Evolutionary conservation across 2,329 filamentous ascomycete species (phyloP).

Genomic region (Verticillium nubilum): DNA sequence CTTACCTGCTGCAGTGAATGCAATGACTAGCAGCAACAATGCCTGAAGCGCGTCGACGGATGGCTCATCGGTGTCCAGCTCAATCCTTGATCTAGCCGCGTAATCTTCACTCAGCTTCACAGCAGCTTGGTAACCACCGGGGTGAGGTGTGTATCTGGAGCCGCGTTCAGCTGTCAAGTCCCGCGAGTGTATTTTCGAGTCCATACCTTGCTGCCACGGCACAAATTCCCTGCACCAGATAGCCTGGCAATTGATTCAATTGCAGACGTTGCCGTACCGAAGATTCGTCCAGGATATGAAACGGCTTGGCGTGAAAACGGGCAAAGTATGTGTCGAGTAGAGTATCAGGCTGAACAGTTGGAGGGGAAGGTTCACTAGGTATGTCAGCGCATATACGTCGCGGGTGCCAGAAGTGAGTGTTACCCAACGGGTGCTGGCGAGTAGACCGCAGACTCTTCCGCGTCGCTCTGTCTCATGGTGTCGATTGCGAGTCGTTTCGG

Average conservation of each 20-base stretch:
- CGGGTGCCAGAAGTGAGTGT: conserved; percentile 7
- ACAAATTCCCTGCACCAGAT: conserved; percentile 51
- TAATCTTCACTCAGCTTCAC: conserved; percentile 67
- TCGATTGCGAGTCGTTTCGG: conserved; percentile 35
- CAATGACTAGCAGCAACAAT: conserved; percentile 67
- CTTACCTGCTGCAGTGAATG: conserved; percentile 71
- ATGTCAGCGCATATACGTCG: conserved; percentile 5
- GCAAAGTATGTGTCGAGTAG: conserved; percentile 75
- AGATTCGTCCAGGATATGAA: conserved; percentile 74
- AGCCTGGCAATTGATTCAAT: conserved; percentile 56
- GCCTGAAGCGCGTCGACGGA: conserved; percentile 74
- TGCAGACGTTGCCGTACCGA: conserved; percentile 67
- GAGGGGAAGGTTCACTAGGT: conserved; percentile 38
- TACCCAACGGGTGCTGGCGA: conserved; percentile 35
- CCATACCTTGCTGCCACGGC: conserved; percentile 57
- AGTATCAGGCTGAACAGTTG: conserved; percentile 49
- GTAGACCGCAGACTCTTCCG: conserved; percentile 33
- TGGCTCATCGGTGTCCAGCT: conserved; percentile 75
- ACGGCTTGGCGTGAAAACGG: conserved; percentile 76
- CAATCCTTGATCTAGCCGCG: conserved; percentile 60
- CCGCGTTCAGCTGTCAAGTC: conserved; percentile 15
- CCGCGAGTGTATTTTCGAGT: conserved; percentile 3
- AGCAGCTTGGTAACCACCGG: conserved; percentile 61
- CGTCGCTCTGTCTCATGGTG: conserved; percentile 20
- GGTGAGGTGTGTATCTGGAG: conserved; percentile 64